Base-by-base conservation (phyloP, 2,329 filamentous ascomycete genomes). In the Parastagonospora nodorum region DNA sequence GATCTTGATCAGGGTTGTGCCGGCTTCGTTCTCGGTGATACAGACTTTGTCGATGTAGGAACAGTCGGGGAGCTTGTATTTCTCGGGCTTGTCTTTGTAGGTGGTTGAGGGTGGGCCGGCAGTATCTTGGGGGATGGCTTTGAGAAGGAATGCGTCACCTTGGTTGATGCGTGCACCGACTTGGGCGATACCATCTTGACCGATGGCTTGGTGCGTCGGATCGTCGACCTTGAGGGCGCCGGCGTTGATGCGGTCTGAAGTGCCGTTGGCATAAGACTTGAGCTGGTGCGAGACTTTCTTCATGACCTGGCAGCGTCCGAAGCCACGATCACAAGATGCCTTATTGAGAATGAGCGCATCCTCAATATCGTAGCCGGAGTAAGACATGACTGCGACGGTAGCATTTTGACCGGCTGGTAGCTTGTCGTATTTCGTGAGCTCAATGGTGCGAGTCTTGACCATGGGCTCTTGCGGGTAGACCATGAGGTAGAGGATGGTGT, bases 331-430 rank as follows among this genome's bases (percentile, higher is more conserved):
- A 51, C 92, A 88, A 0, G 92, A 97, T 8, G 92, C 92, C 78
- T 97, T 97, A 79, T 99, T 99, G 54, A 99, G 74, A 2, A 99
- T 93, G 14, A 99, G 82, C 8, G 94, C 94, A 80, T 99, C 94
- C 80, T 99, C 94, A 63, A 99, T 99, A 85, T 99, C 94, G 76
- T 99, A 99, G 19, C 94, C 94, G 9, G 93, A 97, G 76, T 94
- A 99, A 42, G 92, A 97, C 94, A 99, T 99, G 76, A 99, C 94
- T 5, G 96, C 94, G 24, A 99, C 94, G 1, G 90, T 96, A 4
- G 94, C 95, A 55, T 97, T 97, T 69, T 99, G 94, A 0, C 94
- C 94, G 5, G 94, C 94, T 0, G 94, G 94, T 11, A 99, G 86
- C 71, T 97, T 96, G 75, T 99, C 94, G 70, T 97, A 99, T 63